phyloP scores from a whole-genome alignment of 495 filamentous ascomycete genomes.

The Platismatia glauca region DNA sequence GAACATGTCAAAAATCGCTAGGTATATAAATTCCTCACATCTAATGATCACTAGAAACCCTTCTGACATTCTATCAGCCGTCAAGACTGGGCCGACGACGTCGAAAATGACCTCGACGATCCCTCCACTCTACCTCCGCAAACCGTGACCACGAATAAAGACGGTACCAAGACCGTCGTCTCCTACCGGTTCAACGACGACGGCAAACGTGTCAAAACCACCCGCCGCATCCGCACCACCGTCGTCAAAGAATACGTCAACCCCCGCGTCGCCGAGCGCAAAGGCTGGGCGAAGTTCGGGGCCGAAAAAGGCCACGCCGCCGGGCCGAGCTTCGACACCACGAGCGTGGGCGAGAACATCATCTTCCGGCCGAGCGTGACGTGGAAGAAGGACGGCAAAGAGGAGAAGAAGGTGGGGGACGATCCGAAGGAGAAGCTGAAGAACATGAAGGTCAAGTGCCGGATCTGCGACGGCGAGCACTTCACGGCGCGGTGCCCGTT shows the following conservation, averaged over 20 bases:
- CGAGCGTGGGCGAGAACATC: constrained; percentile 93
- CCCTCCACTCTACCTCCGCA: constrained; percentile 69
- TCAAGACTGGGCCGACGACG: constrained; percentile 95
- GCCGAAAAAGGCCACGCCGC: constrained; percentile 61
- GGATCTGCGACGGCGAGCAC: constrained; percentile 97
- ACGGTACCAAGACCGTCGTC: constrained; percentile 91
- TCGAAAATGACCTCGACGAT: constrained; percentile 65
- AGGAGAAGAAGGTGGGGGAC: constrained; percentile 59
- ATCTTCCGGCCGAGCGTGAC: constrained; percentile 81
- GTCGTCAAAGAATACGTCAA: constrained; percentile 86
- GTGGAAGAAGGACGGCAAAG: constrained; percentile 82
- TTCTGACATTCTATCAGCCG: constrained; percentile 33
- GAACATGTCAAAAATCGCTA: constrained; percentile 22
- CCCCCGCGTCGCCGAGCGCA: constrained; percentile 89
- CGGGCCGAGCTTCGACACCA: constrained; percentile 74
- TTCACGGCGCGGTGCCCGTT: constrained; percentile 92
- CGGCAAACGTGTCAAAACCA: constrained; percentile 92
- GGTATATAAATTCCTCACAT: constrained; percentile 2
- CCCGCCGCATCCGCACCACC: constrained; percentile 83
- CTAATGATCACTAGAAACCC: neutral
- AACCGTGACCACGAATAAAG: constrained; percentile 86
- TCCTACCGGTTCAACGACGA: constrained; percentile 87
- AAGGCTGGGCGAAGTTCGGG: constrained; percentile 88
- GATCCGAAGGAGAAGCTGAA: constrained; percentile 85
- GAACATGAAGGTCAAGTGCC: constrained; percentile 99